These are phyloP conservation scores for Sugiyamaella xylanicola DNA, from an alignment of 1,139 yeast genomes.

Conservation along the genomic window DNA sequence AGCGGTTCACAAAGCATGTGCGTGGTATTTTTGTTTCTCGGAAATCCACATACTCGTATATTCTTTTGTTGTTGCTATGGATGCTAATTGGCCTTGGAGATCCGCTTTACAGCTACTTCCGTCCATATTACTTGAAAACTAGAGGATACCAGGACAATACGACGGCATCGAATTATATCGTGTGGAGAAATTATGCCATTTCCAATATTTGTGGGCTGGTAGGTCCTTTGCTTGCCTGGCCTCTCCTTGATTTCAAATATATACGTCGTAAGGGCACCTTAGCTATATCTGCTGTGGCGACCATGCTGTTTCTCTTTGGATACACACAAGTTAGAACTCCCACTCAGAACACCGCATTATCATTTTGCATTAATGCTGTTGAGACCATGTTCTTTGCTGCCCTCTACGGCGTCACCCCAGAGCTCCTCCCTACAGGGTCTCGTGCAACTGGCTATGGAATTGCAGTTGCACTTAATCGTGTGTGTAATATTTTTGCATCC, in stretches of 20 bases:
- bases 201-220: conserved; percentile 54
- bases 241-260: conserved; percentile 45
- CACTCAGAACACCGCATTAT: conserved; percentile 54
- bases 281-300: conserved; percentile 55
- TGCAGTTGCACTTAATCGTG: conserved; percentile 51
- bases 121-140: conserved; percentile 52
- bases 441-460: conserved; percentile 60
- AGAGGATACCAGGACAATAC: conserved; percentile 49
- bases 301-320: conserved; percentile 60
- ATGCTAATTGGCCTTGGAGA: conserved; percentile 54
- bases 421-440: conserved; percentile 59
- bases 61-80: conserved; percentile 52
- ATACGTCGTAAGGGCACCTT: conserved; percentile 60
- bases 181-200: conserved; percentile 56
- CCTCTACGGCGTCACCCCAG: conserved; percentile 61
- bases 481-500: conserved; percentile 56
- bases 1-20: conserved; percentile 26
- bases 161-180: conserved; percentile 45
- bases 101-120: conserved; percentile 54
- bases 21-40: conserved; percentile 45
- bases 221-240: conserved; percentile 60
- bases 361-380: conserved; percentile 53
- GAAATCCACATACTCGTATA: conserved; percentile 47
- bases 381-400: conserved; percentile 57
- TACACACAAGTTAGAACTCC: conserved; percentile 57